These are phyloP conservation scores for Candida cerambycidarum DNA, from an alignment of 805 yeast genomes.

Conservation along the genomic window DNA sequence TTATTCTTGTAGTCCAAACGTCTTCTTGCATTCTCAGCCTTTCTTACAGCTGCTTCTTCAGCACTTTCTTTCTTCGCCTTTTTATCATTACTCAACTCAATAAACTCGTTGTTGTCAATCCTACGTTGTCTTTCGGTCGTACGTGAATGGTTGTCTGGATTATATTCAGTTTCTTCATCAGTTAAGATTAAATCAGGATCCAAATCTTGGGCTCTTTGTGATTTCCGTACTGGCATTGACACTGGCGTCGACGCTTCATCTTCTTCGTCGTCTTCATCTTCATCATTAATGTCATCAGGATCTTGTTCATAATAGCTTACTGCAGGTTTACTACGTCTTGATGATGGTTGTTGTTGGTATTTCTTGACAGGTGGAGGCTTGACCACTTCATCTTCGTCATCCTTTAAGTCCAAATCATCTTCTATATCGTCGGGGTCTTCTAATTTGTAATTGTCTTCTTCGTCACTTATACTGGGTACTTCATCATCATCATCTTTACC, in stretches of 20 bases:
- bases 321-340: constrained; percentile 36
- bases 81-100: constrained; percentile 38
- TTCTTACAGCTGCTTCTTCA: constrained; percentile 77
- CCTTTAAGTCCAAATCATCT: constrained; percentile 34
- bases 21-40: constrained; percentile 86
- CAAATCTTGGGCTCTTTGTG: constrained; percentile 28
- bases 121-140: constrained; percentile 58
- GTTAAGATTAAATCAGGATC: constrained; percentile 37
- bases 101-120: constrained; percentile 22
- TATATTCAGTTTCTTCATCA: constrained; percentile 46
- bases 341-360: constrained; percentile 12
- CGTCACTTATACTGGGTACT: constrained; percentile 24
- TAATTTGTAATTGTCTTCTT: constrained; percentile 29
- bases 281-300: constrained; percentile 30
- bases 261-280: constrained; percentile 9
- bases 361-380: constrained; percentile 3
- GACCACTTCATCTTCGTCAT: constrained; percentile 21
- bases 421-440: constrained; percentile 40
- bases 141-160: constrained; percentile 45
- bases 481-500: constrained; percentile 16
- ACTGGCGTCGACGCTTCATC: constrained; percentile 1
- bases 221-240: background rate
- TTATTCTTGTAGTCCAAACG: constrained; percentile 82
- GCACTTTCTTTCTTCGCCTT: constrained; percentile 65
- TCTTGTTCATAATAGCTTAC: constrained; percentile 36